phyloP scores from a whole-genome alignment of 306 rosid genomes.

The Aeschynomene evenia region DNA sequence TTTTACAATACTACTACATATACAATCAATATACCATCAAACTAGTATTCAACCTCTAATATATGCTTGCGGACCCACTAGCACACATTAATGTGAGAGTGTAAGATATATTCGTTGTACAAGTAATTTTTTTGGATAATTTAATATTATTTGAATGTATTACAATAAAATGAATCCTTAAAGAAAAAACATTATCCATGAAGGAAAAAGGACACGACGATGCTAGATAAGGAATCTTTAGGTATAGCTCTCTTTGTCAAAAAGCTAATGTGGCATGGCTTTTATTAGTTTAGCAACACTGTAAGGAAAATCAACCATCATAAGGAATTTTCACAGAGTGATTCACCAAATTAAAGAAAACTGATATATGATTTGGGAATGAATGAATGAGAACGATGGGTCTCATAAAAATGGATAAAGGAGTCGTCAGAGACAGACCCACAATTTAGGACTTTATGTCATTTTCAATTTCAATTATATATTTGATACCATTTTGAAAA shows the following conservation, averaged over 20 bases:
- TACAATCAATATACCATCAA: no score
- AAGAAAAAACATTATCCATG: conserved; percentile 17
- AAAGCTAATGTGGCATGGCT: conserved; percentile 40
- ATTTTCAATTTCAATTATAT: conserved; percentile 40
- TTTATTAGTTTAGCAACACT: conserved; percentile 25
- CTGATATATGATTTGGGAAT: conserved; percentile 28
- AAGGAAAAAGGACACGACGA: conserved; percentile 19
- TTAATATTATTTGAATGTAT: no score
- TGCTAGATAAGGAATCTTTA: conserved; percentile 29
- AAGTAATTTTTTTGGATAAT: no score
- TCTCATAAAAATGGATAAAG: conserved; percentile 38
- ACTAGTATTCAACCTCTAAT: no score
- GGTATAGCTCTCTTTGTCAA: conserved; percentile 44
- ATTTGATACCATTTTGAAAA: conserved; percentile 23
- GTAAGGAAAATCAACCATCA: conserved; percentile 43
- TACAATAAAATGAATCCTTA: not conserved
- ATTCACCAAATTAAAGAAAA: not conserved
- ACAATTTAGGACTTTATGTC: conserved; percentile 59
- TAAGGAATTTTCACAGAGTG: conserved; percentile 40
- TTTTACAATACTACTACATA: no score
- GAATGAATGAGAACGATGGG: conserved; percentile 35
- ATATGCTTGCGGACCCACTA: no score
- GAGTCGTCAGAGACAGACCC: conserved; percentile 33
- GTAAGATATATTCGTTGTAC: no score
- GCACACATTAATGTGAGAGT: no score